Evolutionary conservation across 441 rosid genomes (phyloP), one percentile per base, ranked within the genome.

Genomic region (Lepidium campestre): DNA sequence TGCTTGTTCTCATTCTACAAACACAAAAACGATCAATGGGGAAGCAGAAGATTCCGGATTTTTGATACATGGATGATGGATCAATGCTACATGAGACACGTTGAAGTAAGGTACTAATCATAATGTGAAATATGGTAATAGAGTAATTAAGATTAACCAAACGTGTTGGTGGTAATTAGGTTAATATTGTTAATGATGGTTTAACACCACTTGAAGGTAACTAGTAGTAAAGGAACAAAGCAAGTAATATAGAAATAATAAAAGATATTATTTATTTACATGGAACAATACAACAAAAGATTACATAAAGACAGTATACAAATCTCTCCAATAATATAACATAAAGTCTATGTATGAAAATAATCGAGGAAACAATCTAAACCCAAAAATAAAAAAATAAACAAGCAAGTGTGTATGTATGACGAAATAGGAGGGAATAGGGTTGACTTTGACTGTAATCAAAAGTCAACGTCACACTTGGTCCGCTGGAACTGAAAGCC

Each of bases 391-490:
- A 44, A 36, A 45, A 15, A 48, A 46, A 47, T 10, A 37, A 55
- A 63, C 9, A 15, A 14, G 59, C 48, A 50, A 10, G 15, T 23
- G 15, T 23, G 1, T 17, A 15, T 17, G 27, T 20, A 23, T 47
- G 9, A 46, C 12, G 44, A 54, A 57, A 25, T 22, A 8, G 15
- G 15, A 62, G 34, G 54, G 22, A 31, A 42, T 2, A 29, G 2
- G 18, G 11, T 41, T 65, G 62, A 72, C 67, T 57, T 41, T 42
- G 67, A 50, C 15, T 35, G 46, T 20, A 0, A 25, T 65, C 79
- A 86, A 67, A 66, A 78, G 75, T 85, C 82, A 56, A 81, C 34
- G 7, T 81, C 76, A 67, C 97, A 88, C 77, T 74, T 80, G 49
- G 81, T 80, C 49, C 64, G 13, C 68, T 60, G 63, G 35, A 57